These are phyloP conservation scores for Apiospora hydei DNA, from an alignment of 2,329 filamentous ascomycete genomes.

Conservation along the genomic window DNA sequence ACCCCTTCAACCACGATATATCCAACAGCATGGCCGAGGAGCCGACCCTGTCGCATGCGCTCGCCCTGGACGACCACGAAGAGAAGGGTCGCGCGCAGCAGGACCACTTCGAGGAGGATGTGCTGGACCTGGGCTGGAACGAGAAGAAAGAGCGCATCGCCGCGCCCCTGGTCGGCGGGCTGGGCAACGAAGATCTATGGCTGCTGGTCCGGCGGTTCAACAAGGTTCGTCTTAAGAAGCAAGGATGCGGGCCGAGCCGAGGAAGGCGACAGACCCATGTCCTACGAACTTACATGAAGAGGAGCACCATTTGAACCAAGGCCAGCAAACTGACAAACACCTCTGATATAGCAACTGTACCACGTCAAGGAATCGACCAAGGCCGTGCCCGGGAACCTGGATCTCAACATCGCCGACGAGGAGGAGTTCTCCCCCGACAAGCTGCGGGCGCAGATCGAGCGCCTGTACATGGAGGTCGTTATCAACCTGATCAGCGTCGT, in stretches of 20 bases:
- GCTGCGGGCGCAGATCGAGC: conserved; percentile 77
- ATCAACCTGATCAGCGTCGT: conserved; percentile 65
- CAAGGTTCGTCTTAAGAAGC: conserved; percentile 56
- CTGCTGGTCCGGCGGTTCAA: conserved; percentile 76
- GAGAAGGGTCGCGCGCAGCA: conserved; percentile 56
- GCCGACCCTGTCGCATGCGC: conserved; percentile 50
- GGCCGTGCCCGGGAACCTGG: conserved; percentile 70
- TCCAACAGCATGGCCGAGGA: conserved; percentile 36
- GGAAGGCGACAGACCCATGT: neutral
- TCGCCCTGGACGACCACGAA: conserved; percentile 51
- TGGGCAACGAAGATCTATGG: conserved; percentile 78
- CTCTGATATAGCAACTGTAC: conserved; percentile 56
- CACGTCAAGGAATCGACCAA: conserved; percentile 72
- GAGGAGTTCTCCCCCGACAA: conserved; percentile 89
- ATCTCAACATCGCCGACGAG: conserved; percentile 81
- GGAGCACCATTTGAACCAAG: too few relatives aligned
- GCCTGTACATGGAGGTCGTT: conserved; percentile 79
- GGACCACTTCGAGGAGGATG: conserved; percentile 53
- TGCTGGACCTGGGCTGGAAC: conserved; percentile 75
- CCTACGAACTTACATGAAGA: neutral
- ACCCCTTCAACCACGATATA: conserved; percentile 35
- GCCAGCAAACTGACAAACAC: neutral
- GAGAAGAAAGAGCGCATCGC: conserved; percentile 63
- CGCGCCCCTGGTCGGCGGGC: conserved; percentile 68
- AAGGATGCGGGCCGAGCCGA: conserved; percentile 1